These are phyloP conservation scores for Skeletonema marinoi DNA, from an alignment of 108 stramenopile species.

Conservation along the genomic window DNA sequence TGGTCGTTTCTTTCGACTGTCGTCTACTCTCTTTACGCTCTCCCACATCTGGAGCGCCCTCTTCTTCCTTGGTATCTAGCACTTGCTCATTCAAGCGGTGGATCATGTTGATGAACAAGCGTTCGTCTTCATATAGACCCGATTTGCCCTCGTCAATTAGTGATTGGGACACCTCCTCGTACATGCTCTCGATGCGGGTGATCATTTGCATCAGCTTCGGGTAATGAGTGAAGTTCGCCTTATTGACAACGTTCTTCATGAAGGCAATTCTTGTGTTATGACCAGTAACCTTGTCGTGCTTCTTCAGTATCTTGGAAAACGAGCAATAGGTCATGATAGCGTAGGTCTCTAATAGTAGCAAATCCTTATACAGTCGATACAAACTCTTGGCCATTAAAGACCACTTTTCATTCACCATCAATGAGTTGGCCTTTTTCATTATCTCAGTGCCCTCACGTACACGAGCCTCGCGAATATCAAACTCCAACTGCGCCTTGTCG, in stretches of 20 bases:
- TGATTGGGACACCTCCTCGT: constrained; percentile 73
- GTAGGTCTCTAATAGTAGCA: constrained; percentile 95
- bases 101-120: constrained; percentile 89
- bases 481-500: constrained; percentile 74
- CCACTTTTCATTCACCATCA: constrained; percentile 86
- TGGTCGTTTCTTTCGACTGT: neutral
- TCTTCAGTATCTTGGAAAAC: constrained; percentile 98
- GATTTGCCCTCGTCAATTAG: constrained; percentile 73
- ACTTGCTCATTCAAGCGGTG: constrained; percentile 83
- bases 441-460: constrained; percentile 85
- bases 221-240: constrained; percentile 85
- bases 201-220: constrained; percentile 79
- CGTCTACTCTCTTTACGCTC: constrained; percentile 40
- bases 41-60: constrained; percentile 50
- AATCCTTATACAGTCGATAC: constrained; percentile 90
- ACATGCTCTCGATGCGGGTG: constrained; percentile 58
- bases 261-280: constrained; percentile 80
- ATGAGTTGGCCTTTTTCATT: constrained; percentile 74
- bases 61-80: constrained; percentile 58
- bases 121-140: constrained; percentile 82
- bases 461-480: constrained; percentile 83
- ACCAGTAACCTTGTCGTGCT: constrained; percentile 97
- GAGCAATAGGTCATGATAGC: constrained; percentile 99
- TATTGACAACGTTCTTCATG: constrained; percentile 86
- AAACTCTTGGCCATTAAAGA: constrained; percentile 86